These are phyloP conservation scores for Pseudonitzschia pungens DNA, from an alignment of 108 stramenopile species.

Conservation along the genomic window DNA sequence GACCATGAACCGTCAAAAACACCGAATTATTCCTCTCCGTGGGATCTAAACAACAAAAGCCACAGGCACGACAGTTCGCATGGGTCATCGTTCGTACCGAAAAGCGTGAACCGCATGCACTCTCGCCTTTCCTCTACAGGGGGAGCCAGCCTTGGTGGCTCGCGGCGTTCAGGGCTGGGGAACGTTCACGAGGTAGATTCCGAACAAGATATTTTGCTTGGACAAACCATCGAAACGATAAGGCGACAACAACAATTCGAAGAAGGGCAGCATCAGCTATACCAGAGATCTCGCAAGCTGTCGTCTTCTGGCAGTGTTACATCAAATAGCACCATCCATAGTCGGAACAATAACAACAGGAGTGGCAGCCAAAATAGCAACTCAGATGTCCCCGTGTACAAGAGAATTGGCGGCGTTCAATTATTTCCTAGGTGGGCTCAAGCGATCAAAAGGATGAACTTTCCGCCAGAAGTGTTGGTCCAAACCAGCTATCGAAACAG, in stretches of 20 bases:
- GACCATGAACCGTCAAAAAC: background rate
- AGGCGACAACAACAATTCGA: background rate
- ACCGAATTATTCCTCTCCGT: background rate
- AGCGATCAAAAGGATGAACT: slow-evolving; percentile 16
- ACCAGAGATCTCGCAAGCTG: background rate
- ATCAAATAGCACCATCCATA: background rate
- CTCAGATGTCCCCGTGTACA: background rate
- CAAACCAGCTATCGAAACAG: slow-evolving; percentile 10
- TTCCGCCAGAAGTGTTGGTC: slow-evolving; percentile 12
- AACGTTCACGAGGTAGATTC: background rate
- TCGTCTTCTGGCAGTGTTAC: slow-evolving; percentile 1
- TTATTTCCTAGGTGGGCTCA: slow-evolving; percentile 37
- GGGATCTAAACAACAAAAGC: slow-evolving; percentile 2
- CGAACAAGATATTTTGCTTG: slow-evolving; percentile 14
- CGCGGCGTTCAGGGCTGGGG: slow-evolving; percentile 3
- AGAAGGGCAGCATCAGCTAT: slow-evolving; percentile 6
- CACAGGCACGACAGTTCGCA: background rate
- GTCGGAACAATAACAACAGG: background rate
- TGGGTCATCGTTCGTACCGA: background rate
- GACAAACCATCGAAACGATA: slow-evolving; percentile 31
- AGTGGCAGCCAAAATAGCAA: background rate
- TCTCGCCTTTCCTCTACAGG: background rate
- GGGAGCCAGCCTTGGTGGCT: background rate
- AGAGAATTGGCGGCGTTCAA: slow-evolving; percentile 20
- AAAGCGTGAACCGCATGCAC: background rate